Evolutionary conservation across 345 rosid species (phyloP).

Genomic region (Erysimum cheiranthoides): DNA sequence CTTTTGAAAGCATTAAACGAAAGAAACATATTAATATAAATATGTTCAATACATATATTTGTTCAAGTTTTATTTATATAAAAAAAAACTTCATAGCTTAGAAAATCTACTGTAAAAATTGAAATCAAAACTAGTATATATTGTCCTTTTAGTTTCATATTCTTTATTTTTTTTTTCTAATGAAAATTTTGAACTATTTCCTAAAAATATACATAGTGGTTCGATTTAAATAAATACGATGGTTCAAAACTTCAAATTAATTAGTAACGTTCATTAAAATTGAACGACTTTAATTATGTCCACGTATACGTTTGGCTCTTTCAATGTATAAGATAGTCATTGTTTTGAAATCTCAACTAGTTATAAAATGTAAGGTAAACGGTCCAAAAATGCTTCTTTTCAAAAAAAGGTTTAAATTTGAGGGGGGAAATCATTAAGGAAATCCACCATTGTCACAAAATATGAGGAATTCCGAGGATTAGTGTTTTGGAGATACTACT

Average conservation of each 20-base stretch:
- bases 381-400: neutral
- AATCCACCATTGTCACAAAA: neutral
- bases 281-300: neutral
- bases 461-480: neutral
- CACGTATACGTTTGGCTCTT: conserved; percentile 4
- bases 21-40: neutral
- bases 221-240: neutral
- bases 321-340: neutral
- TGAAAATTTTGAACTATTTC: neutral
- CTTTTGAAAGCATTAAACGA: neutral
- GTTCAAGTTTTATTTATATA: neutral
- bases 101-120: neutral
- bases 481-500: neutral
- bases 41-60: neutral
- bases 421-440: neutral
- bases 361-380: neutral
- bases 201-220: neutral
- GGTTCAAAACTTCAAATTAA: neutral
- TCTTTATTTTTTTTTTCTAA: neutral
- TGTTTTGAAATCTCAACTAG: neutral
- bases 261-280: neutral
- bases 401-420: neutral
- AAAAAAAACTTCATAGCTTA: neutral
- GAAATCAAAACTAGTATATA: neutral
- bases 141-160: neutral